Conservation (phyloP, 192 early-diverging fungal species). For the Allomyces javanicus region DNA sequence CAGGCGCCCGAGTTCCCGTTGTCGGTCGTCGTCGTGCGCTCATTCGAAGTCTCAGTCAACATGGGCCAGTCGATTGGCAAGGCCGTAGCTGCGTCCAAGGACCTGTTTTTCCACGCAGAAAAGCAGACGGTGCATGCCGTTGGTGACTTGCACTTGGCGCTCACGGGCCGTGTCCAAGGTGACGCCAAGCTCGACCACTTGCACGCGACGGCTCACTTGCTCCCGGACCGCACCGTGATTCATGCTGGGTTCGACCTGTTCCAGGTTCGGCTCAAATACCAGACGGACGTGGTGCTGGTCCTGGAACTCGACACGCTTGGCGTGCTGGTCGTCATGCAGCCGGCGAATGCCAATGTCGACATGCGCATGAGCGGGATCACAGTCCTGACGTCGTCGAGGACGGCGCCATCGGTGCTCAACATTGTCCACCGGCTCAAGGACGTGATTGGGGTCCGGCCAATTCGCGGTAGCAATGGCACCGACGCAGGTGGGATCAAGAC, state of each 20-base stretch:
- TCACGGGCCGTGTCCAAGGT: not conserved
- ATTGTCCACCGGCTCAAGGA: not conserved
- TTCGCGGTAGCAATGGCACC: too few relatives aligned
- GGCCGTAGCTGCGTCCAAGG: not conserved
- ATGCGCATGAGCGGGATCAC: not conserved
- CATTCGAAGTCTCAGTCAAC: not conserved
- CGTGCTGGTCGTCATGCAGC: not conserved
- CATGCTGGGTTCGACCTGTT: not conserved
- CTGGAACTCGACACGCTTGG: not conserved
- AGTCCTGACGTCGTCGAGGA: not conserved
- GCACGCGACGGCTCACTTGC: not conserved
- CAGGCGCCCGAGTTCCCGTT: too few relatives aligned
- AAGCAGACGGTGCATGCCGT: not conserved
- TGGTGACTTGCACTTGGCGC: not conserved
- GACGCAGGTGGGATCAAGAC: too few relatives aligned
- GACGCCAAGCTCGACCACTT: not conserved
- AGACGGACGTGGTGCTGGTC: not conserved
- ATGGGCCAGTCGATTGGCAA: not conserved
- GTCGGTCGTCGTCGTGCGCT: too few relatives aligned
- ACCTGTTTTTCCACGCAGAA: not conserved
- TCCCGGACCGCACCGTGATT: not conserved
- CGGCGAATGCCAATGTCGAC: not conserved
- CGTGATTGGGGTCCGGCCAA: not conserved
- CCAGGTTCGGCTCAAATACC: not conserved
- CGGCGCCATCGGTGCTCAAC: not conserved